These are phyloP conservation scores for Amphicarpaea edgeworthii DNA, from an alignment of 306 rosid genomes.

Conservation along the genomic window DNA sequence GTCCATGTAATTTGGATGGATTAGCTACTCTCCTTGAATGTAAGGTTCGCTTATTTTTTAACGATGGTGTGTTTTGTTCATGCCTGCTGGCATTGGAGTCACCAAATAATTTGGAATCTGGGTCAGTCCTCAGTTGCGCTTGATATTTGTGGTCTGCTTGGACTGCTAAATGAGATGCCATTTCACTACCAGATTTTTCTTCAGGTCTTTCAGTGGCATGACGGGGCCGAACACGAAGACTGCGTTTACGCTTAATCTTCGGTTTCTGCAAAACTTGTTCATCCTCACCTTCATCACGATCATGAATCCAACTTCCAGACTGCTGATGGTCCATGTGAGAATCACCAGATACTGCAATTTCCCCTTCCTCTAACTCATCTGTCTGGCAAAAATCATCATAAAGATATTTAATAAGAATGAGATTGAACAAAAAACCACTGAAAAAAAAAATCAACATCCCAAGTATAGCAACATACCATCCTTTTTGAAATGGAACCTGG, in stretches of 20 bases:
- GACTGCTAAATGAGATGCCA: constrained; percentile 65
- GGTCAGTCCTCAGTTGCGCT: constrained; percentile 61
- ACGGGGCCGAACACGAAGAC: constrained; percentile 92
- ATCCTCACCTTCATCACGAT: constrained; percentile 94
- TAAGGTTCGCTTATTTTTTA: constrained; percentile 70
- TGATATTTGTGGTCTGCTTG: constrained; percentile 71
- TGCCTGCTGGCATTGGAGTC: constrained; percentile 67
- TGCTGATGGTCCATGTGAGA: constrained; percentile 94
- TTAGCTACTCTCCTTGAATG: constrained; percentile 71
- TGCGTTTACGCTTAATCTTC: constrained; percentile 91
- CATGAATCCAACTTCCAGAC: constrained; percentile 96
- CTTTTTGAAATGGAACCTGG: constrained; percentile 81
- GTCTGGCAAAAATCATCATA: constrained; percentile 61
- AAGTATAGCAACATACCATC: constrained; percentile 65
- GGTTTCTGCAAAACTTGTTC: constrained; percentile 97
- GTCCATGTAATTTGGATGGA: constrained; percentile 70
- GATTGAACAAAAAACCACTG: constrained; percentile 24
- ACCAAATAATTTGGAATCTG: constrained; percentile 61
- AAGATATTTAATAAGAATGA: constrained; percentile 50
- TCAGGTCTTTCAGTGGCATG: constrained; percentile 81
- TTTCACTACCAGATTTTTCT: constrained; percentile 74
- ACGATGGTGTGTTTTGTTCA: constrained; percentile 71
- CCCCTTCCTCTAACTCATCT: constrained; percentile 97
- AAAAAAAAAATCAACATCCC: constrained; percentile 31
- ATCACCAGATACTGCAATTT: constrained; percentile 89